Percentiles rank a stretch among this genome's conserved stretches.
Conservation (phyloP, 352 stramenopile species). For the Thalassiosira oceanica region DNA sequence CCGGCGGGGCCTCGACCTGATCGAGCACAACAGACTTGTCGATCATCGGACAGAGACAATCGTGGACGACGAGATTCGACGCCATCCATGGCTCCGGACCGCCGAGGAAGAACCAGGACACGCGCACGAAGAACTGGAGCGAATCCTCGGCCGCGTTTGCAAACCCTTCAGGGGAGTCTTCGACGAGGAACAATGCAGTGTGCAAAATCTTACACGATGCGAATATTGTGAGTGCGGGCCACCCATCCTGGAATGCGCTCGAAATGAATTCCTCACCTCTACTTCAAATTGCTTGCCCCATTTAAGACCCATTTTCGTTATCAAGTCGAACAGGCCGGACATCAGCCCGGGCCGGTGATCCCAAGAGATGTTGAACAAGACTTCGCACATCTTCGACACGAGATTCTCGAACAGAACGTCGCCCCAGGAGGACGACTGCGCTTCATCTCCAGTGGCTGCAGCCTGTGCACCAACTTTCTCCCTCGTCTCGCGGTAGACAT, state of each 20-base stretch:
- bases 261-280: no score
- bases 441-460: not conserved
- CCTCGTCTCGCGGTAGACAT: constrained; percentile 27
- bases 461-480: not conserved
- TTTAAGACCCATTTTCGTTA: constrained; percentile 48
- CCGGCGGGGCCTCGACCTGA: not conserved
- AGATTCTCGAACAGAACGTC: constrained; percentile 74
- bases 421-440: constrained; percentile 5
- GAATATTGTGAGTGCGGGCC: no score
- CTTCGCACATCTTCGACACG: constrained; percentile 53
- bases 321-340: constrained; percentile 45
- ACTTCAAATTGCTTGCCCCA: constrained; percentile 68
- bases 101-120: constrained; percentile 64
- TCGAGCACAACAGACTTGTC: constrained; percentile 2
- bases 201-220: no score
- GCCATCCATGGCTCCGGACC: constrained; percentile 33
- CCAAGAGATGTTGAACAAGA: constrained; percentile 54
- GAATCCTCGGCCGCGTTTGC: constrained; percentile 45
- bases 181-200: constrained; percentile 68
- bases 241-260: no score
- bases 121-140: constrained; percentile 60
- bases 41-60: constrained; percentile 40
- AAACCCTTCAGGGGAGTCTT: constrained; percentile 70
- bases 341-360: constrained; percentile 46
- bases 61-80: constrained; percentile 34